These are phyloP conservation scores for Neurospora discreta DNA, from an alignment of 495 filamentous ascomycete genomes.

Conservation along the genomic window DNA sequence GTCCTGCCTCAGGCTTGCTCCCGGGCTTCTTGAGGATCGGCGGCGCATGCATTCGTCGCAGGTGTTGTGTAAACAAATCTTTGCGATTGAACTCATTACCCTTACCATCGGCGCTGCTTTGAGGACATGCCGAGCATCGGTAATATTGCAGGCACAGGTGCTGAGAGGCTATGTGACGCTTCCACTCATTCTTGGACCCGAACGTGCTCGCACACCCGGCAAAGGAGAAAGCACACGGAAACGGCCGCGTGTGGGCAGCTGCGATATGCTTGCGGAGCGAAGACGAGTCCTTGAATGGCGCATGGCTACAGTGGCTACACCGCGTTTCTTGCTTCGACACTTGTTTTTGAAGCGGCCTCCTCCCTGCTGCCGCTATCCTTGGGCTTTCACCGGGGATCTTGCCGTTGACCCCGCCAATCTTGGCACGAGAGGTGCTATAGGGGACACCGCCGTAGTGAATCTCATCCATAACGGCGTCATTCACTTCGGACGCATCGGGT, in stretches of 20 bases:
- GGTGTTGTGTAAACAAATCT: slow-evolving; percentile 88
- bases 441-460: slow-evolving; percentile 23
- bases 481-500: slow-evolving; percentile 28
- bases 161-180: slow-evolving; percentile 81
- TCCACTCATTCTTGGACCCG: slow-evolving; percentile 88
- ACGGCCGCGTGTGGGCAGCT: slow-evolving; percentile 55
- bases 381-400: slow-evolving; percentile 5
- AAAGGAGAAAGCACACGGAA: slow-evolving; percentile 72
- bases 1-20: slow-evolving; percentile 39
- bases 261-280: slow-evolving; percentile 49
- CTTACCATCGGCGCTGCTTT: slow-evolving; percentile 47
- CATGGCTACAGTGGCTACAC: slow-evolving; percentile 43
- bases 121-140: slow-evolving; percentile 63
- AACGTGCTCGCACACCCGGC: slow-evolving; percentile 83
- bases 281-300: slow-evolving; percentile 47
- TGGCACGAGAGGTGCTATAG: slow-evolving; percentile 31
- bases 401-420: slow-evolving; percentile 2
- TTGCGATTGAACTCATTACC: slow-evolving; percentile 72
- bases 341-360: slow-evolving; percentile 39
- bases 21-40: slow-evolving; percentile 37
- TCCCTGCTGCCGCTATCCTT: slow-evolving; percentile 16
- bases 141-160: slow-evolving; percentile 80
- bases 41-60: slow-evolving; percentile 81
- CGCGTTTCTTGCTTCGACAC: slow-evolving; percentile 42
- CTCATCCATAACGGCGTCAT: slow-evolving; percentile 29